These are phyloP conservation scores for Asparagopsis taxiformis DNA, from an alignment of 31 red algal genomes.

Conservation along the genomic window DNA sequence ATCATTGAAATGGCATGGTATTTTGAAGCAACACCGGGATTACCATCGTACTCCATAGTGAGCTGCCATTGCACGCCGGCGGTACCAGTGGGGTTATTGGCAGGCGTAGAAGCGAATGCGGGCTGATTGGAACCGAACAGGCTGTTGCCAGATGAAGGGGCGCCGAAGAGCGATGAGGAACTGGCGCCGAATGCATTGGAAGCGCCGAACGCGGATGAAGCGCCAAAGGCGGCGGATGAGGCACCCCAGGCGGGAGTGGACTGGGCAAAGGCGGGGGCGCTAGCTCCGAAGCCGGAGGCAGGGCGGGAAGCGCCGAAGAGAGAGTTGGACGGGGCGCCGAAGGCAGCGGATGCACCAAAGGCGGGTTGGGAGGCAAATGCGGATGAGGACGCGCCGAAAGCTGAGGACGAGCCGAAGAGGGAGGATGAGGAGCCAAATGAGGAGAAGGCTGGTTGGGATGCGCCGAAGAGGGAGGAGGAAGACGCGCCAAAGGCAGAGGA, in stretches of 20 bases:
- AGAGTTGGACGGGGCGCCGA: slow-evolving; percentile 34
- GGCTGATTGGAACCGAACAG: slow-evolving; percentile 33
- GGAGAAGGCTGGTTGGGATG: slow-evolving; percentile 32
- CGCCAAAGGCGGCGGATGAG: slow-evolving; percentile 32
- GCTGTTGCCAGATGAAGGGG: slow-evolving; percentile 1
- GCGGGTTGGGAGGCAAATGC: slow-evolving; percentile 44
- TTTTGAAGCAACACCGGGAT: slow-evolving; percentile 20
- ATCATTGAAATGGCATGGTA: slow-evolving; percentile 81
- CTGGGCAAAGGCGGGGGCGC: no score
- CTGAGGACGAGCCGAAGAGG: slow-evolving; percentile 53
- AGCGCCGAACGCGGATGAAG: slow-evolving; percentile 11
- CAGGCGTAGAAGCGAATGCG: no score
- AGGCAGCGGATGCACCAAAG: slow-evolving; percentile 38
- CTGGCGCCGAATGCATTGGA: slow-evolving; percentile 21
- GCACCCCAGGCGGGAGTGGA: no score
- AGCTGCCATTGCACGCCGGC: slow-evolving; percentile 51
- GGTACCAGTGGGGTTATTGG: slow-evolving; percentile 40
- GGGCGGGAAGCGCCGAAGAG: no score
- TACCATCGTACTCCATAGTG: slow-evolving; percentile 56
- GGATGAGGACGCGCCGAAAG: slow-evolving; percentile 22
- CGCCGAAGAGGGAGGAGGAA: slow-evolving; percentile 38
- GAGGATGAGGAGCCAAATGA: no score
- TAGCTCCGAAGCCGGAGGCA: no score
- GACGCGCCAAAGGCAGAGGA: slow-evolving; percentile 39
- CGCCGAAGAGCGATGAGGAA: slow-evolving; percentile 18